phyloP scores from a whole-genome alignment of 2,329 filamentous ascomycete species.

The Aspergillus udagawae region DNA sequence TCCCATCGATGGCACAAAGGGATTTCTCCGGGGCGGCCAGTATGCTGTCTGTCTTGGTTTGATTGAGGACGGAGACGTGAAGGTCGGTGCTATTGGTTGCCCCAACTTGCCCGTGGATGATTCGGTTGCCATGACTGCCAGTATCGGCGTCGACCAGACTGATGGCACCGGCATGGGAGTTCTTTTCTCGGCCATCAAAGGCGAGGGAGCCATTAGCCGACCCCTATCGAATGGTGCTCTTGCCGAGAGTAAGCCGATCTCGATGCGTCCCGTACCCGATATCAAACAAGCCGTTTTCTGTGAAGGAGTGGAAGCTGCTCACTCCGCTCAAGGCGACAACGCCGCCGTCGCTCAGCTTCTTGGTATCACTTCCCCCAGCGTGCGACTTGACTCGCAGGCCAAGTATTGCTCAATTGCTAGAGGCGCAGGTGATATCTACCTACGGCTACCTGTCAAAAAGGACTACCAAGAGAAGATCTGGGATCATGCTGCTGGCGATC shows the following conservation, averaged over 20 bases:
- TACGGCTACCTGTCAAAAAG: slow-evolving; percentile 78
- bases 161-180: slow-evolving; percentile 76
- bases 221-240: slow-evolving; percentile 57
- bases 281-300: slow-evolving; percentile 85
- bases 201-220: slow-evolving; percentile 75
- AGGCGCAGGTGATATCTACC: slow-evolving; percentile 90
- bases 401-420: slow-evolving; percentile 96
- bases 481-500: slow-evolving; percentile 93
- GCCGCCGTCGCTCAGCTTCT: slow-evolving; percentile 77
- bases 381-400: slow-evolving; percentile 95
- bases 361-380: slow-evolving; percentile 82
- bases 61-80: slow-evolving; percentile 88
- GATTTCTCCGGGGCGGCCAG: slow-evolving; percentile 91
- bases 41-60: slow-evolving; percentile 93
- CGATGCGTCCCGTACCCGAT: slow-evolving; percentile 72
- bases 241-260: slow-evolving; percentile 58
- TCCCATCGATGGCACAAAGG: slow-evolving; percentile 96
- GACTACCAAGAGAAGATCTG: slow-evolving; percentile 99
- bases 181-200: slow-evolving; percentile 77
- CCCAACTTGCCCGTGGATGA: slow-evolving; percentile 93
- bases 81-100: slow-evolving; percentile 90
- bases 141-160: slow-evolving; percentile 69
- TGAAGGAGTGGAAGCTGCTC: slow-evolving; percentile 90
- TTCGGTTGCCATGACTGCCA: slow-evolving; percentile 62
- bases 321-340: slow-evolving; percentile 86